Base-by-base conservation (phyloP, 306 rosid genomes). In the Calophaca sinica region DNA sequence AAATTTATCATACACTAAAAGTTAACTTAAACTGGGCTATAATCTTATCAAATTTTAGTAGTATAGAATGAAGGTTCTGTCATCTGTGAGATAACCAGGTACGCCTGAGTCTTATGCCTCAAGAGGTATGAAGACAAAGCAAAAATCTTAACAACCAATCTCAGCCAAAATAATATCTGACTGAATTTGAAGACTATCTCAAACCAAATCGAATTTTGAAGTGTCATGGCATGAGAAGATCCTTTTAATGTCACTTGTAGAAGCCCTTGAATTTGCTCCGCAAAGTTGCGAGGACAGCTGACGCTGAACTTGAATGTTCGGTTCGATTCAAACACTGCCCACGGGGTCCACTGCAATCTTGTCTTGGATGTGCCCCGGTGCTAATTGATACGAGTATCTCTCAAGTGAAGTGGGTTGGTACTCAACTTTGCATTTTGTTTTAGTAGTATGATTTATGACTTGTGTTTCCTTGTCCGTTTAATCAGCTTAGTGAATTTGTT, bases 261-360 rank as follows among this genome's bases (percentile, higher is more conserved):
- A 55, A 48, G 26, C 59, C 45, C 63, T 78, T 59, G 80, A 78
- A 67, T 72, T 64, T 49, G 26, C 26, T 20, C 26, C 26, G 26
- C 26, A 20, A 20, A 20, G 26, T 20, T 20, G 26, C 26, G 26
- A 20, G 26, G 26, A 68, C 80, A 12, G 41, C 76, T 66, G 79
- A 72, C 60, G 72, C 50, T 53, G 11, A 45, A 9, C 61, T 81
- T 65, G n/a, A n/a, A n/a, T n/a, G 72, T 58, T 72, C 41, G 69
- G 48, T 72, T 65, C 55, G 62, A 60, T 49, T 15, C 60, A 41
- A 15, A 6, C 73, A 77, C 49, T 31, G 9, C 44, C 69, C 46
- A 28, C 11, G 8, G 82, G 76, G 75, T 59, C 79, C 85, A 76
- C 59, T 57, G 41, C 31, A 20, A 44, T 53, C 52, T 54, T n/a